Percentiles rank a stretch among this genome's conserved stretches.
Conservation (phyloP, 1,284 basidiomycete genomes). For the Tylopilus orsonianus region DNA sequence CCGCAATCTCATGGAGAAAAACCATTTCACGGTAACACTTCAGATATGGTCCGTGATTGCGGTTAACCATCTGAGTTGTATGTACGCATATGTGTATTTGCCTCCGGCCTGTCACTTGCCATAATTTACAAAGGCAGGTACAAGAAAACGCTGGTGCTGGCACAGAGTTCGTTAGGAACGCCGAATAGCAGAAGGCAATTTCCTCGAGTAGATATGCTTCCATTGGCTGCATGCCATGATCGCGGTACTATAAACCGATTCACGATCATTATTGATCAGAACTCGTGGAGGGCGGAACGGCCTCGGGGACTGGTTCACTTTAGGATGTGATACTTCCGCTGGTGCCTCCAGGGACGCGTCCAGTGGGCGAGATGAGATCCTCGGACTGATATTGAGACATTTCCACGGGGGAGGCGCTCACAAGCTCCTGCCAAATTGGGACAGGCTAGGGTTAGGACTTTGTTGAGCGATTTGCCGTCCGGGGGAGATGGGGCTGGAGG, state of each 20-base stretch:
- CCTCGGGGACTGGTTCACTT: conserved; percentile 13
- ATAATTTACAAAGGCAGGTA: not conserved
- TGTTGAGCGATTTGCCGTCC: conserved; percentile 5
- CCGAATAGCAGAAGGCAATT: conserved; percentile 8
- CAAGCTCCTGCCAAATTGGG: too few relatives aligned
- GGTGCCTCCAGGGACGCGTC: conserved; percentile 9
- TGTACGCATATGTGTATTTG: not conserved
- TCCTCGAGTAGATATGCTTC: conserved; percentile 2
- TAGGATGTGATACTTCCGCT: not conserved
- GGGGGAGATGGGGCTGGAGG: conserved; percentile 9
- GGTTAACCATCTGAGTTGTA: not conserved
- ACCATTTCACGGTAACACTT: not conserved
- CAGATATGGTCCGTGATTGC: not conserved
- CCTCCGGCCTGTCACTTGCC: conserved; percentile 1
- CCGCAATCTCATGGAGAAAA: not conserved
- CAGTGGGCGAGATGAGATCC: conserved; percentile 15
- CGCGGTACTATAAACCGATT: conserved; percentile 12
- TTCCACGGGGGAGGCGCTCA: too few relatives aligned
- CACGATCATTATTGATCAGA: conserved; percentile 17
- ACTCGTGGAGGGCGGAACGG: conserved; percentile 10
- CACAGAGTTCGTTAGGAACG: not conserved
- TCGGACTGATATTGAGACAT: conserved; percentile 22
- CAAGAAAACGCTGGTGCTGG: conserved; percentile 1
- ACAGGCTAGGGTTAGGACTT: not conserved
- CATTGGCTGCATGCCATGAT: not conserved